These are phyloP conservation scores for Leccinum incarnatum DNA, from an alignment of 768 basidiomycete genomes.

Conservation along the genomic window DNA sequence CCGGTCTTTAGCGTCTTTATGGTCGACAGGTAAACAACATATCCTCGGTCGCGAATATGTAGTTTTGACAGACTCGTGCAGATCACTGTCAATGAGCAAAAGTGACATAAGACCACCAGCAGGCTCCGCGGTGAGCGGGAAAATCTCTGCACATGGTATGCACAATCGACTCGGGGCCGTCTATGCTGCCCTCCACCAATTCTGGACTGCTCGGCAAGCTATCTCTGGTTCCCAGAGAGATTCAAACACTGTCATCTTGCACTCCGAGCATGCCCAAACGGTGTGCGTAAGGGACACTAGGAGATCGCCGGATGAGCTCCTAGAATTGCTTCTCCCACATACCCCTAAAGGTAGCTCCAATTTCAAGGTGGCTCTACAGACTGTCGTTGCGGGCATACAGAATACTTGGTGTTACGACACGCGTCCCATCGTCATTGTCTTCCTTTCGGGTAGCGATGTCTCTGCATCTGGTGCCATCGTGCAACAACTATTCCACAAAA, in stretches of 20 bases:
- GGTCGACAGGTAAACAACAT: constrained; percentile 16
- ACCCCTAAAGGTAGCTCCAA: constrained; percentile 38
- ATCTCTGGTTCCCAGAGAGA: constrained; percentile 38
- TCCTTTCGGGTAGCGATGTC: constrained; percentile 56
- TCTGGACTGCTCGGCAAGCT: constrained; percentile 51
- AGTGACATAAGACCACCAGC: constrained; percentile 41
- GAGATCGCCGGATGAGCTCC: constrained; percentile 43
- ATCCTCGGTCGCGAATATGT: not conserved
- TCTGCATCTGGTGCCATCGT: constrained; percentile 31
- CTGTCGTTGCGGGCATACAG: constrained; percentile 35
- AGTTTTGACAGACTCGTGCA: constrained; percentile 12
- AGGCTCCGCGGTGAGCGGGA: constrained; percentile 33
- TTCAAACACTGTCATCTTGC: constrained; percentile 54
- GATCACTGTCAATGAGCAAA: constrained; percentile 49
- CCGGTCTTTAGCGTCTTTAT: constrained; percentile 12
- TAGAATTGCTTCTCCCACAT: constrained; percentile 37
- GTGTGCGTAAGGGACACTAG: constrained; percentile 42
- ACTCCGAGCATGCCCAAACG: constrained; percentile 26
- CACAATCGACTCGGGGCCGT: constrained; percentile 60
- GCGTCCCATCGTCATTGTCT: constrained; percentile 49
- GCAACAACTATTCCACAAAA: constrained; percentile 35
- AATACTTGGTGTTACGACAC: constrained; percentile 42
- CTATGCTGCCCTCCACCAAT: constrained; percentile 48
- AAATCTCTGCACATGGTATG: not conserved
- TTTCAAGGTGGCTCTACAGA: constrained; percentile 40